Base-by-base conservation (phyloP, 1,139 yeast species). In the Lipomyces yarrowii region DNA sequence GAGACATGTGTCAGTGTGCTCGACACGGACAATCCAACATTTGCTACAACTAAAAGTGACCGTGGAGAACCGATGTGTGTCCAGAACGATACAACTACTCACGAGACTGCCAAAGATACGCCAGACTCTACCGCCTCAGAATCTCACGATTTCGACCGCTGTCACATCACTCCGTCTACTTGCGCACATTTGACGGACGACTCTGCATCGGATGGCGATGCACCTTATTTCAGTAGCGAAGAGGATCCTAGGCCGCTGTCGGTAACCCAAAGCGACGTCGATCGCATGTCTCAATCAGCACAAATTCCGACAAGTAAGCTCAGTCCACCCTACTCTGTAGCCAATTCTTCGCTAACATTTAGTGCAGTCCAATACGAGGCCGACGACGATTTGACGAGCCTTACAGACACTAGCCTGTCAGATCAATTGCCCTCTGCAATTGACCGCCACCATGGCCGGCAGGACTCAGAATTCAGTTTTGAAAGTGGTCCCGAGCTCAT, bases 381-480 rank as follows among this genome's bases (percentile, higher is more conserved):
- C 1, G 48, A 42, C 8, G 48, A 42, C 6, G 21, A 37, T 37
- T 37, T 18, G 23, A 42, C 48, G 3, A 21, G 48, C 13, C 6
- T 7, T 42, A n/a, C 48, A 42, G 48, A 42, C 10, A 52, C 10
- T 8, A 23, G 4, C 18, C 30, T 21, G 2, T 52, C 55, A 1
- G 11, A 30, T 61, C 35, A 4, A n/a, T 15, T n/a, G 15, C 15
- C 18, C 21, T 30, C 52, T n/a, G 10, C 30, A 21, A 13, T 59
- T n/a, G 18, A n/a, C 21, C n/a, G n/a, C 8, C 21, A 52, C 18
- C 62, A 56, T 23, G 57, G n/a, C 33, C 58, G 62, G n/a, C 61
- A 64, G 10, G 3, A 26, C 23, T 64, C 67, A 1, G 62, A 61
- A 7, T 61, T 64, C 33, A 64, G 67, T 37, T 64, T 64, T 46